Evolutionary conservation across 768 basidiomycete species (phyloP), one percentile per base, ranked within the genome.

Genomic region (Mycena galopus): DNA sequence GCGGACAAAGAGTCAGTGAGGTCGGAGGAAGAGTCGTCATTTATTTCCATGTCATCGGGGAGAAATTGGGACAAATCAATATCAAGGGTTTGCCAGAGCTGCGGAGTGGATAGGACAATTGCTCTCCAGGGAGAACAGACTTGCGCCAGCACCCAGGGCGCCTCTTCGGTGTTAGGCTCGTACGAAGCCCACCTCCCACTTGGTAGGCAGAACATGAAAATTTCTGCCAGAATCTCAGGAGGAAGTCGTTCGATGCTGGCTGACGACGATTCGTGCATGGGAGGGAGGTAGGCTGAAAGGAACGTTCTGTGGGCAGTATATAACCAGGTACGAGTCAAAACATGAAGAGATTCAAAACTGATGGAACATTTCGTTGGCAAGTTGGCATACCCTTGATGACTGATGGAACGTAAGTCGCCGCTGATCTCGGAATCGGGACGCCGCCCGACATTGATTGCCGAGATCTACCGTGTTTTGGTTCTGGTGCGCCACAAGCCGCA

Each of bases 21-120:
- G 53, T 55, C 53, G 53, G 53, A 55, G 27, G 53, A 55, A 55
- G 53, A 55, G 53, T 17, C 53, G 53, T 55, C 53, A 55, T 55
- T 55, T 25, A 55, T 55, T 9, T 55, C 53, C 1, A 55, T 55
- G 29, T 55, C 53, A 14, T 55, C 53, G 53, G 53, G n/a, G 47
- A 50, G 47, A 50, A 50, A 50, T 50, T 21, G 3, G n/a, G 47
- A 3, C 47, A 50, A 50, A 50, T 50, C 4, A n/a, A 50, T n/a
- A 21, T 50, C 47, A 50, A 50, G n/a, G 23, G 23, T 50, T n/a
- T n/a, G 47, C 47, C 47, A 50, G 23, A 50, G 47, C 47, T n/a
- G 47, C 47, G 47, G 23, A 50, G 47, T 50, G 47, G 47, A 50
- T 21, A 50, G 47, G 47, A n/a, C 47, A 50, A 50, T n/a, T 50